A percentile compares a stretch with the other conserved stretches of the same genome.
Conservation (phyloP, 176 grass and related monocot species). For the Typha latifolia region DNA sequence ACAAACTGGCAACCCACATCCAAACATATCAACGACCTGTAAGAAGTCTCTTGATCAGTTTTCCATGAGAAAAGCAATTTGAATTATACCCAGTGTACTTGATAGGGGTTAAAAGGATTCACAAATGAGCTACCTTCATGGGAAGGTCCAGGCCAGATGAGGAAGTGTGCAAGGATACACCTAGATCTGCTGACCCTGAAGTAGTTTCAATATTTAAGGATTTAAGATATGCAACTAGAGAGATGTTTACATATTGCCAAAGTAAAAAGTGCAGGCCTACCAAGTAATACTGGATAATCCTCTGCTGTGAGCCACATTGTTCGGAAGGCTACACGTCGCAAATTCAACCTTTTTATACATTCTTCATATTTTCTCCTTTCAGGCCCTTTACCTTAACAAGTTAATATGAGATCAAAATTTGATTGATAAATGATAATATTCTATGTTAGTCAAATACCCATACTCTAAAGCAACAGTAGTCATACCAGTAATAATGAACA, state of each 20-base stretch:
- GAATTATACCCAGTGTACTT: neutral
- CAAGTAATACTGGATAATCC: conserved; percentile 90
- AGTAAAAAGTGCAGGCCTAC: conserved; percentile 26
- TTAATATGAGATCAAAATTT: neutral
- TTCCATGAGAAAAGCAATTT: neutral
- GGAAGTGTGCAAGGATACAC: conserved; percentile 85
- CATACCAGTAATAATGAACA: conserved; percentile 92
- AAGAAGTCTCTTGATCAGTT: conserved; percentile 13
- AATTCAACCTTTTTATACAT: conserved; percentile 75
- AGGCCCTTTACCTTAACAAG: conserved; percentile 88
- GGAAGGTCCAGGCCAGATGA: conserved; percentile 89
- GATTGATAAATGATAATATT: too few species aligned
- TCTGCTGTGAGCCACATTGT: conserved; percentile 97
- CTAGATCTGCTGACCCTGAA: conserved; percentile 86
- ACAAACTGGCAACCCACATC: conserved; percentile 96
- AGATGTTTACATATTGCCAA: conserved; percentile 2
- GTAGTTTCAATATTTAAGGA: conserved; percentile 20
- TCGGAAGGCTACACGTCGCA: conserved; percentile 78
- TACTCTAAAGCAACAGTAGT: conserved; percentile 10
- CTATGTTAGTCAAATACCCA: neutral
- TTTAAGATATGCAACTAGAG: neutral
- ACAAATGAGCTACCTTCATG: conserved; percentile 64
- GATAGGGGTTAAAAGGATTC: neutral
- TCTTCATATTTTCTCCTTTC: conserved; percentile 87
- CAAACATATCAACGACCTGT: conserved; percentile 99